Percentiles rank a stretch among this genome's conserved stretches.
These are phyloP conservation scores for Chlorella sp. DNA, from an alignment of 139 green algal species.

Conservation along the genomic window DNA sequence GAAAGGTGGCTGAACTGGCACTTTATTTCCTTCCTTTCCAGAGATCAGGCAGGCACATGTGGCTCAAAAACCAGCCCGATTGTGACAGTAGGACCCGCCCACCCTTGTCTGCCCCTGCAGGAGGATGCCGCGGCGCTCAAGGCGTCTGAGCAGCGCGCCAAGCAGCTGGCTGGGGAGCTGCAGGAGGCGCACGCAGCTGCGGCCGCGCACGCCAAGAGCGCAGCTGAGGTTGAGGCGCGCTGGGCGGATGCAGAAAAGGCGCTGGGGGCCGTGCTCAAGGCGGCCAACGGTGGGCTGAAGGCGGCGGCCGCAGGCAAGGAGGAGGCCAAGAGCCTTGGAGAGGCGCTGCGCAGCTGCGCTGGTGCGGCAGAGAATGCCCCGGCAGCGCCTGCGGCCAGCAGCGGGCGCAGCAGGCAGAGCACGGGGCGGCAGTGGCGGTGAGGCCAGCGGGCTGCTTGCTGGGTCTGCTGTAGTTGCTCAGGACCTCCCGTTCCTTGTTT, in stretches of 20 bases:
- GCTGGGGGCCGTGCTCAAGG: not conserved
- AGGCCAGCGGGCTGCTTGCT: not conserved
- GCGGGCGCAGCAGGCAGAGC: not conserved
- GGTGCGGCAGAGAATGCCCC: not conserved
- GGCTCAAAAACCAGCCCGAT: too few relatives aligned
- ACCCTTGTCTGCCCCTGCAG: too few relatives aligned
- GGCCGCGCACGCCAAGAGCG: not conserved
- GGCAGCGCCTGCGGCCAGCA: not conserved
- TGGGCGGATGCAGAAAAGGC: not conserved
- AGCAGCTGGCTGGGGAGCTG: slow-evolving; percentile 22
- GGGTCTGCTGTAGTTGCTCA: too few relatives aligned
- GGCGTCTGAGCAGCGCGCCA: slow-evolving; percentile 1
- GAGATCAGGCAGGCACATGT: too few relatives aligned
- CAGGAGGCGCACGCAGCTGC: not conserved
- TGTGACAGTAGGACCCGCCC: too few relatives aligned
- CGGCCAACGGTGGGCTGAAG: slow-evolving; percentile 8
- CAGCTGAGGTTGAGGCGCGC: slow-evolving; percentile 7
- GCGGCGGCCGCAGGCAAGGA: not conserved
- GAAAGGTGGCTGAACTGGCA: not conserved
- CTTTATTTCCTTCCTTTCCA: too few relatives aligned
- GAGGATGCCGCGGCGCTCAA: not conserved
- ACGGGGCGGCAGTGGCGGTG: slow-evolving; percentile 14
- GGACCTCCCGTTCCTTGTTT: too few relatives aligned
- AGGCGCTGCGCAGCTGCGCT: not conserved
- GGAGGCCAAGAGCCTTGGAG: slow-evolving; percentile 13